phyloP scores from a whole-genome alignment of 352 stramenopile species.

The Globisporangium cederbergense region DNA sequence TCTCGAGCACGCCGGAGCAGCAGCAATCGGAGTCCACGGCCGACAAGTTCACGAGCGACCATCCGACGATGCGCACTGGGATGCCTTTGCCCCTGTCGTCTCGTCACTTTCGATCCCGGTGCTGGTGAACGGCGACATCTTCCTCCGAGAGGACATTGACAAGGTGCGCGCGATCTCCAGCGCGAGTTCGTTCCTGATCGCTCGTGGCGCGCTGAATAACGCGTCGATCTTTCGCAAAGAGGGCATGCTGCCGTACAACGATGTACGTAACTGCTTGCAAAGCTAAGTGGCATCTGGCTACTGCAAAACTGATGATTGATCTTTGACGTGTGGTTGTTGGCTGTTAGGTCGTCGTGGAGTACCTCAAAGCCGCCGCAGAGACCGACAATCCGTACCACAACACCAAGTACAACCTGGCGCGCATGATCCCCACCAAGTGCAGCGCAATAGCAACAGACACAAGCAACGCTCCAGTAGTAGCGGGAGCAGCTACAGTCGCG shows the following conservation, averaged over 20 bases:
- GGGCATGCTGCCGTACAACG: conserved; percentile 49
- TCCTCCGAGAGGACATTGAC: conserved; percentile 61
- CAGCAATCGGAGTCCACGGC: conserved; percentile 70
- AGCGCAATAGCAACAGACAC: conserved; percentile 19
- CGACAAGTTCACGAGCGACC: conserved; percentile 66
- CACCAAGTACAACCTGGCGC: conserved; percentile 88
- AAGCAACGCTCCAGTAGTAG: not conserved
- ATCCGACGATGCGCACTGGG: conserved; percentile 66
- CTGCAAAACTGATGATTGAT: no score
- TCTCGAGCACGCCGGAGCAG: conserved; percentile 61
- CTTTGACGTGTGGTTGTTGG: not conserved
- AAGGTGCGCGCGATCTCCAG: conserved; percentile 58
- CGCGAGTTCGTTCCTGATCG: conserved; percentile 77
- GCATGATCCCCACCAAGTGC: conserved; percentile 76
- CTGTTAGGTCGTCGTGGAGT: conserved; percentile 47
- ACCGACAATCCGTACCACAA: conserved; percentile 88
- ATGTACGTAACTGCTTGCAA: conserved; percentile 26
- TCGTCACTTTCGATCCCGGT: conserved; percentile 75
- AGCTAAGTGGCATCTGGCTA: not conserved
- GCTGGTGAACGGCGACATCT: conserved; percentile 86
- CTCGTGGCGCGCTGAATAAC: conserved; percentile 77
- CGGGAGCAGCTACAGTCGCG: conserved; percentile 46
- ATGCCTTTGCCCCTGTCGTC: conserved; percentile 57
- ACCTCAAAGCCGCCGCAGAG: conserved; percentile 67
- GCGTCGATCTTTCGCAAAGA: conserved; percentile 74